A percentile compares a stretch with the other conserved stretches of the same genome.
Evolutionary conservation across 805 yeast genomes (phyloP).

Genomic region (Lipomyces anomalus): DNA sequence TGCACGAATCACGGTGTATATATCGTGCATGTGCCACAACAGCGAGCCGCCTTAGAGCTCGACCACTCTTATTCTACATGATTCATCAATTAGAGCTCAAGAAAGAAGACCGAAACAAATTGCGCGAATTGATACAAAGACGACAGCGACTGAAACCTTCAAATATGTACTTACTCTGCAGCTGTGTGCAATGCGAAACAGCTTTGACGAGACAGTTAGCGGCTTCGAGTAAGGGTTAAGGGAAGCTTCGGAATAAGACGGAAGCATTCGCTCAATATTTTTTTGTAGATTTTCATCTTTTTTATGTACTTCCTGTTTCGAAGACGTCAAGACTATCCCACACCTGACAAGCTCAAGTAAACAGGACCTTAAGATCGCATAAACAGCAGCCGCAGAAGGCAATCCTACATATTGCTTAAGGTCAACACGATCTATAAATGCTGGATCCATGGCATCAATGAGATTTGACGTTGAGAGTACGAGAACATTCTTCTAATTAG

Average conservation of each 20-base stretch:
- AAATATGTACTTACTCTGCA: conserved; percentile 8
- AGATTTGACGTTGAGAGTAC: conserved; percentile 42
- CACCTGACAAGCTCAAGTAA: conserved; percentile 27
- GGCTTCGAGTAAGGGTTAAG: conserved; percentile 13
- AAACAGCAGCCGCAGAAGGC: conserved; percentile 34
- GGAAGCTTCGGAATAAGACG: conserved; percentile 17
- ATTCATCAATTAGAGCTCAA: background rate
- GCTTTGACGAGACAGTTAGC: conserved; percentile 8
- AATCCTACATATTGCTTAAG: conserved; percentile 34
- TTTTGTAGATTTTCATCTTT: no score
- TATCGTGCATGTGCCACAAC: conserved; percentile 20
- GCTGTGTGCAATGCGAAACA: conserved; percentile 9
- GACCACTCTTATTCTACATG: conserved; percentile 14
- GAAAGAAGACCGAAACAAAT: background rate
- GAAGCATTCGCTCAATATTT: conserved; percentile 9
- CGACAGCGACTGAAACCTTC: background rate
- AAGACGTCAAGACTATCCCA: no score
- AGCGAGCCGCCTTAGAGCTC: conserved; percentile 12
- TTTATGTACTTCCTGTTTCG: no score
- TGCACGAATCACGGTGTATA: conserved; percentile 11
- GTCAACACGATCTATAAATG: conserved; percentile 44
- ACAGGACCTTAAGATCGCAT: conserved; percentile 31
- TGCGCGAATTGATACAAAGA: background rate
- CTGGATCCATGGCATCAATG: conserved; percentile 38
- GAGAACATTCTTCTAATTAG: conserved; percentile 31